A percentile compares a stretch with the other conserved stretches of the same genome.
phyloP scores from a whole-genome alignment of 2,329 filamentous ascomycete genomes.

The Fusarium secorum region DNA sequence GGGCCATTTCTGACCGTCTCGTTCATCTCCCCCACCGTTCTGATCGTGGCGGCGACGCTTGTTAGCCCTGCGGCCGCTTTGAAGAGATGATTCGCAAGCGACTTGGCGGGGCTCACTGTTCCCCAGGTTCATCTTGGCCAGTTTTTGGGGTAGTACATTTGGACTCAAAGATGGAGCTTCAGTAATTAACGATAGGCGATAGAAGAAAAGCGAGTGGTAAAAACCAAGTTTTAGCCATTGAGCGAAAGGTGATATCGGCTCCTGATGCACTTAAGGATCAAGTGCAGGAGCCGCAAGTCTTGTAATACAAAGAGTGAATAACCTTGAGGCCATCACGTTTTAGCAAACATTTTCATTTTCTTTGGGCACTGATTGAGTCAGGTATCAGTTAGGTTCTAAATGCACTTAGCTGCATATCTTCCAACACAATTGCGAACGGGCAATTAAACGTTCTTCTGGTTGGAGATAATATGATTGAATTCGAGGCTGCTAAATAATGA shows the following conservation, averaged over 20 bases:
- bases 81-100: neutral
- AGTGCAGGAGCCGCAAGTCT: neutral
- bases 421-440: neutral
- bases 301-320: neutral
- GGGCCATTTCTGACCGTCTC: neutral
- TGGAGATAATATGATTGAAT: neutral
- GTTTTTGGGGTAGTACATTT: fast-evolving
- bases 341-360: neutral
- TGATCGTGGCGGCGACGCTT: neutral
- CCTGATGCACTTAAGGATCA: neutral
- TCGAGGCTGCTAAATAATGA: fast-evolving
- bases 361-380: neutral
- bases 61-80: neutral
- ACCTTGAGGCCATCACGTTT: neutral
- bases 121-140: neutral
- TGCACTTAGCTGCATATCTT: neutral
- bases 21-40: neutral
- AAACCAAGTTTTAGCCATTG: fast-evolving
- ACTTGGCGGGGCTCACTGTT: neutral
- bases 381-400: neutral
- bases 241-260: fast-evolving
- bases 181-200: no score
- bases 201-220: neutral
- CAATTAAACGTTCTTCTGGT: neutral
- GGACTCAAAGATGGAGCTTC: fast-evolving